Conservation (phyloP, 768 basidiomycete species). For the Pulveroboletus frians region DNA sequence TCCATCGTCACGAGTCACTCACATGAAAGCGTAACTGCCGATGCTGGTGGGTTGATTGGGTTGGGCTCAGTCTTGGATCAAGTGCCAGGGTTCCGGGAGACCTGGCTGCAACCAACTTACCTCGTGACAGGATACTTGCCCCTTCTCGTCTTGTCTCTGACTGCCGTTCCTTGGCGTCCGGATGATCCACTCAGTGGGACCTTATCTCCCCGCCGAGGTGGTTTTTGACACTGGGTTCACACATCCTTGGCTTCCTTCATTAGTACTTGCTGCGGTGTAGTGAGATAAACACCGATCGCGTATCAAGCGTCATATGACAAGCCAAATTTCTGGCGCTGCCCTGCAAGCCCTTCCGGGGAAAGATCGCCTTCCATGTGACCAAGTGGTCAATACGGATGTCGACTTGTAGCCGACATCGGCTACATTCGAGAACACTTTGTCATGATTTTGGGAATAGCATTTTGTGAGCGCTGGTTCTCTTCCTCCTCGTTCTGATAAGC, state of each 20-base stretch:
- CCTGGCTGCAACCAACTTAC: constrained; percentile 41
- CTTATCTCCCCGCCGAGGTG: constrained; percentile 58
- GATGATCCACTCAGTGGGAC: constrained; percentile 43
- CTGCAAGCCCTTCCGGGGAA: constrained; percentile 32
- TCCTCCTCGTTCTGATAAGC: neutral
- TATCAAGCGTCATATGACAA: constrained; percentile 52
- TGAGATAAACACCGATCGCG: constrained; percentile 11
- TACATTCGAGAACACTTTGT: constrained; percentile 31
- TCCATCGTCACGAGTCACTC: neutral
- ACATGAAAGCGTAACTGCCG: constrained; percentile 3
- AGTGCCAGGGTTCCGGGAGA: constrained; percentile 36
- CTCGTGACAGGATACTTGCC: constrained; percentile 61
- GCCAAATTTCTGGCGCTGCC: constrained; percentile 48
- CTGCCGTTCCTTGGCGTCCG: constrained; percentile 53
- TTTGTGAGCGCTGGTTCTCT: constrained; percentile 40
- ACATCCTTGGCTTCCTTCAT: constrained; percentile 57
- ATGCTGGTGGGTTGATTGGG: constrained; percentile 41
- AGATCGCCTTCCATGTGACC: constrained; percentile 61
- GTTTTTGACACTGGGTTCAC: constrained; percentile 71
- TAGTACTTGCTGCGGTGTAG: constrained; percentile 10
- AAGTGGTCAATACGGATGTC: constrained; percentile 51
- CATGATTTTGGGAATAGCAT: constrained; percentile 69
- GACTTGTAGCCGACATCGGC: constrained; percentile 35
- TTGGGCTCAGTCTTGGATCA: constrained; percentile 58
- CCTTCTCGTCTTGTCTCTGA: constrained; percentile 51